These are phyloP conservation scores for Eimeria falciformis DNA, from an alignment of 169 alveolate species.

Conservation along the genomic window DNA sequence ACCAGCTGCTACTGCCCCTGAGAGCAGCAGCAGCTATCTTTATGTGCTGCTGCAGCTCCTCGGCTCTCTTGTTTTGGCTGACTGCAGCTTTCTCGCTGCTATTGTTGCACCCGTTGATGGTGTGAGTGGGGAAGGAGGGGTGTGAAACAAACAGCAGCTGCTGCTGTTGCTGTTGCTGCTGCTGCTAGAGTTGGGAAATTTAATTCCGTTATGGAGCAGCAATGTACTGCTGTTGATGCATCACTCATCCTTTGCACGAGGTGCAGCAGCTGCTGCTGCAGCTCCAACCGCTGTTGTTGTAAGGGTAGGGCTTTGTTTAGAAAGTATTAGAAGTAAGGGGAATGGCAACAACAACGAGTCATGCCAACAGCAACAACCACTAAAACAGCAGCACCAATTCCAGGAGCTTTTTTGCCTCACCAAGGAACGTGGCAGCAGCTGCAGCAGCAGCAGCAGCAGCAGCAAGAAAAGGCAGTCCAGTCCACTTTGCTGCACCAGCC, in stretches of 20 bases:
- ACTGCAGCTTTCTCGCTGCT: no score
- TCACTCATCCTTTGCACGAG: not conserved
- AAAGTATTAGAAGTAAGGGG: not conserved
- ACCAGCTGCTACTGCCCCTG: not conserved
- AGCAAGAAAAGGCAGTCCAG: slow-evolving; percentile 7
- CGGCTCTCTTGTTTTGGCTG: not conserved
- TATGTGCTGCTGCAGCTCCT: not conserved
- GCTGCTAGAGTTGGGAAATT: not conserved
- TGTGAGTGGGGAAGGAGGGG: no score
- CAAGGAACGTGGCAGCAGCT: not conserved
- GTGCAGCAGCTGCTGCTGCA: not conserved
- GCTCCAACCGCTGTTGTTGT: not conserved
- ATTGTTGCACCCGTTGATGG: no score
- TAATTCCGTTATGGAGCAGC: not conserved
- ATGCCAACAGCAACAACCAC: not conserved
- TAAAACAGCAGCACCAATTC: not conserved
- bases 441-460: slow-evolving; percentile 33
- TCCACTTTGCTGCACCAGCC: slow-evolving; percentile 18
- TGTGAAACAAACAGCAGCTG: not conserved
- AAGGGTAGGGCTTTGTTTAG: not conserved
- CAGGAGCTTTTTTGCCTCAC: not conserved
- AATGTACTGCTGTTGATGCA: not conserved
- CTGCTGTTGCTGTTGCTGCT: slow-evolving; percentile 4
- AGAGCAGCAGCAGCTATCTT: not conserved
- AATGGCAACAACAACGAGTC: not conserved